Evolutionary conservation across 176 grass and related monocot genomes (phyloP), one percentile per base, ranked within the genome.

Genomic region (Musa schizocarpa): DNA sequence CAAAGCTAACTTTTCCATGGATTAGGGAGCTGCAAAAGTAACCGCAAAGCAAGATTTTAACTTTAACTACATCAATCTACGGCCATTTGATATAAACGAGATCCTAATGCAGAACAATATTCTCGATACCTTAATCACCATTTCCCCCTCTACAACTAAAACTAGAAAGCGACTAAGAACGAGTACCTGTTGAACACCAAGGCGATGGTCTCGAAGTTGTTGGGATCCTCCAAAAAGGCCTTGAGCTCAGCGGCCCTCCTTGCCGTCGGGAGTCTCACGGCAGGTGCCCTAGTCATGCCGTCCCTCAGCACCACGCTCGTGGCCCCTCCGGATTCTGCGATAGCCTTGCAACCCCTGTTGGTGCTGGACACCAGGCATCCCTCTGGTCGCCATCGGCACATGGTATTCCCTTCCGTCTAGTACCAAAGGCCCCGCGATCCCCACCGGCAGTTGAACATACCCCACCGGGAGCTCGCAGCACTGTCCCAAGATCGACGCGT

Each of bases 331-430:
- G 52, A 73, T 50, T 55, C 52, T 20, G 20, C 51, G 11, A 73
- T 73, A 6, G 71, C 71, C 71, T 73, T 73, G 52, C 71, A 73
- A 13, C 71, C 71, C 22, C 71, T 21, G 21, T 73, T 73, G 10
- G 71, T 55, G 71, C 71, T 73, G n/a, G 71, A 52, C 20, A 73
- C 71, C 51, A 73, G 71, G 71, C 71, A 73, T 10, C 71, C 71
- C n/a, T 73, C 71, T 1, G 71, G 71, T 73, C 4, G 71, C 71
- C 71, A 73, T 73, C 11, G 71, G 71, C 11, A 73, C 50, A 21
- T 25, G 26, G 52, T 73, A 55, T 9, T 73, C 50, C 21, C 50
- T 55, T 9, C 52, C 71, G 52, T 73, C 52, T 3, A 73, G 52
- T 20, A 73, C n/a, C 50, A 73, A n/a, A 9, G 71, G 71, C 10